Conservation (phyloP, 1,284 basidiomycete species). For the Pseudozyma tsukubaensis region DNA sequence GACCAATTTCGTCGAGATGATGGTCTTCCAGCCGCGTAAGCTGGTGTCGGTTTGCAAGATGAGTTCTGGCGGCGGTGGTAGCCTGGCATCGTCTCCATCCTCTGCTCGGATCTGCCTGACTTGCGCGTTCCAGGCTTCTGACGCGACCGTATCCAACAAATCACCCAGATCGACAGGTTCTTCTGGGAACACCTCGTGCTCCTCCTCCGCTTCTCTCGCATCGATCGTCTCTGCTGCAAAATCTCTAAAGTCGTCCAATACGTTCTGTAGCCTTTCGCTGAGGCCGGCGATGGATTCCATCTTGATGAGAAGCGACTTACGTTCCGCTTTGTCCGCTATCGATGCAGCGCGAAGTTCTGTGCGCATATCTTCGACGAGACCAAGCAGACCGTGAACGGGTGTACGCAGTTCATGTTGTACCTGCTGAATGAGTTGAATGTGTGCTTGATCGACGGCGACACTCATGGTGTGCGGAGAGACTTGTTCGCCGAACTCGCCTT, state of each 20-base stretch:
- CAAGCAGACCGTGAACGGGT: constrained; percentile 49
- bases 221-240: constrained; percentile 45
- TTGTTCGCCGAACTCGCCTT: constrained; percentile 31
- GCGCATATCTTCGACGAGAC: constrained; percentile 30
- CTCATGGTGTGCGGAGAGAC: constrained; percentile 28
- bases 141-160: constrained; percentile 38
- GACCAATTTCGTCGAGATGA: constrained; percentile 31
- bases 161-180: constrained; percentile 44
- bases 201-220: constrained; percentile 34
- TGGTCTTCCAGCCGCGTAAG: constrained; percentile 44
- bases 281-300: constrained; percentile 40
- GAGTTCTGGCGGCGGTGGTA: constrained; percentile 57
- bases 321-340: constrained; percentile 6
- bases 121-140: constrained; percentile 43
- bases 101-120: constrained; percentile 50
- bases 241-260: constrained; percentile 45
- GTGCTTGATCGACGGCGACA: constrained; percentile 45
- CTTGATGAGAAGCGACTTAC: constrained; percentile 29
- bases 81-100: constrained; percentile 44
- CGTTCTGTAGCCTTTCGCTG: constrained; percentile 37
- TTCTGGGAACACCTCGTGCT: constrained; percentile 30
- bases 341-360: constrained; percentile 18
- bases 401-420: constrained; percentile 59
- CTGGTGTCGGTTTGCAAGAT: constrained; percentile 52
- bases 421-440: constrained; percentile 51